phyloP scores from a whole-genome alignment of 768 basidiomycete genomes.

The Suillus alpinus region DNA sequence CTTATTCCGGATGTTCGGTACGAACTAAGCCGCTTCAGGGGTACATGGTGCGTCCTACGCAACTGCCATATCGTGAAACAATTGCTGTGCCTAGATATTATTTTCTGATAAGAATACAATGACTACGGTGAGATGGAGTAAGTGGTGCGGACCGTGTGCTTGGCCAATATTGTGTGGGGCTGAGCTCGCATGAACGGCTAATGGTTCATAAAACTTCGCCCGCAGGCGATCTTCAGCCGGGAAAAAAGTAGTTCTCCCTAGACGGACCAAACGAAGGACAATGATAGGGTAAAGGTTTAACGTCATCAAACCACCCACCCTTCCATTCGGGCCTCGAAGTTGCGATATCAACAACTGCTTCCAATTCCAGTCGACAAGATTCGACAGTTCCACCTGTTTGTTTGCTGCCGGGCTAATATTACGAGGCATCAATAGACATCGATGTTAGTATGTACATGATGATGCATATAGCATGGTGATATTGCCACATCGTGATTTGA shows the following conservation, averaged over 20 bases:
- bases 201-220: background rate
- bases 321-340: background rate
- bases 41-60: background rate
- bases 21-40: background rate
- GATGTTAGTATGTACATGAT: too few relatives aligned
- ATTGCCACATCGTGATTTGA: background rate
- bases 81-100: background rate
- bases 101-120: background rate
- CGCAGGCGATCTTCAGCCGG: background rate
- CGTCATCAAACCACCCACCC: background rate
- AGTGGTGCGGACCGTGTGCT: background rate
- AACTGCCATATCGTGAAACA: background rate
- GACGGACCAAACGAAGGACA: background rate
- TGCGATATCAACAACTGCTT: background rate
- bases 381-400: background rate
- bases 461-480: background rate
- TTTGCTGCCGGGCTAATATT: background rate
- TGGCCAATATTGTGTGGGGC: background rate
- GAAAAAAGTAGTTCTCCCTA: background rate
- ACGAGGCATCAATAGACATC: background rate
- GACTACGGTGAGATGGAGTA: background rate
- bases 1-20: background rate
- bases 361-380: background rate
- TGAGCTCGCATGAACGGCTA: background rate
- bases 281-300: background rate